These are phyloP conservation scores for Laguncularia racemosa DNA, from an alignment of 345 rosid species.

Conservation along the genomic window DNA sequence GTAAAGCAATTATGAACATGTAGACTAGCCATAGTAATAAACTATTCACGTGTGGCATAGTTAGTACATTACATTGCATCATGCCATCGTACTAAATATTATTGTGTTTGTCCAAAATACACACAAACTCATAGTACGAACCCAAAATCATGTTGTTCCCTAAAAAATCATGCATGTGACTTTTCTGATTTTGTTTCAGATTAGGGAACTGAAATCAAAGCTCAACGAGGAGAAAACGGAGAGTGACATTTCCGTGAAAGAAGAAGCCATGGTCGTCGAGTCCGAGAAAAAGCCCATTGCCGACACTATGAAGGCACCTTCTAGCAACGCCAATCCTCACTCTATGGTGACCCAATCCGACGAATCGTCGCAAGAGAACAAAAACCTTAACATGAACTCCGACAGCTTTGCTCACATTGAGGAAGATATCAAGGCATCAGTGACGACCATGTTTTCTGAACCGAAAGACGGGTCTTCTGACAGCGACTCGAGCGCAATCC, in stretches of 20 bases:
- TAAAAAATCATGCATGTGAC: not conserved
- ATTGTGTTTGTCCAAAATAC: not conserved
- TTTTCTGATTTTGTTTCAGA: constrained; percentile 29
- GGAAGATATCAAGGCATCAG: constrained; percentile 3
- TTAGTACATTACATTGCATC: too few species aligned
- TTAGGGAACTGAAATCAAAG: constrained; percentile 65
- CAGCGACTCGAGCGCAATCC: constrained; percentile 79
- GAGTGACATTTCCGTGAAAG: constrained; percentile 57
- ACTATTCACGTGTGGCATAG: too few species aligned
- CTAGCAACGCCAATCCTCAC: constrained; percentile 20
- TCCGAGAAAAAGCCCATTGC: constrained; percentile 12
- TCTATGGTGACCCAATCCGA: not conserved
- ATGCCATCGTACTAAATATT: too few species aligned
- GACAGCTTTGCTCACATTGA: constrained; percentile 30
- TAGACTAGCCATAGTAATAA: too few species aligned
- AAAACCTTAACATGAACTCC: constrained; percentile 20
- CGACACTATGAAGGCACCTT: constrained; percentile 9
- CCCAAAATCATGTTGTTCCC: not conserved
- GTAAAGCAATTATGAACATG: too few species aligned
- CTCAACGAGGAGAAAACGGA: constrained; percentile 46
- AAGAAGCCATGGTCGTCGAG: constrained; percentile 42
- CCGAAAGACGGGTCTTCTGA: constrained; percentile 76
- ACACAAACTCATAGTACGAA: not conserved
- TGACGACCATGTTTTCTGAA: constrained; percentile 30
- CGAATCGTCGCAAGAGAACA: constrained; percentile 14